These are phyloP conservation scores for Pterocarpus santalinus DNA, from an alignment of 306 rosid genomes.

Conservation along the genomic window DNA sequence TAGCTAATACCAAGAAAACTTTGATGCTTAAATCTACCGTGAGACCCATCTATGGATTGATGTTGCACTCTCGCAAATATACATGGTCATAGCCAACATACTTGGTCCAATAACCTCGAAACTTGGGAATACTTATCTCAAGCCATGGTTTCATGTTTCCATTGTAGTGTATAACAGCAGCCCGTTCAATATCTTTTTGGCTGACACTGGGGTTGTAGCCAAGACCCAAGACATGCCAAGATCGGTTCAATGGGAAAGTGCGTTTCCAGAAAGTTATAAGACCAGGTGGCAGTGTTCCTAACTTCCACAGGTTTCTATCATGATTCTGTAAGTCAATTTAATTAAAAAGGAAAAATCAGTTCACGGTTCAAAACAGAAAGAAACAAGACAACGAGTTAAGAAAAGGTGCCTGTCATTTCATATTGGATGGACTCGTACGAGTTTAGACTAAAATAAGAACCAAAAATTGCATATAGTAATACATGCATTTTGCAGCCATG, in stretches of 20 bases:
- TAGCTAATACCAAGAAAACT: slow-evolving; percentile 41
- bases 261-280: slow-evolving; percentile 93
- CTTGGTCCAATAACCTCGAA: slow-evolving; percentile 77
- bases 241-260: slow-evolving; percentile 69
- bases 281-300: slow-evolving; percentile 97
- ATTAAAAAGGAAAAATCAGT: slow-evolving; percentile 33
- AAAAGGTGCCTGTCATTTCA: slow-evolving; percentile 2
- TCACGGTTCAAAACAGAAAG: slow-evolving; percentile 19
- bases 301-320: slow-evolving; percentile 93
- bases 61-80: slow-evolving; percentile 89
- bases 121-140: slow-evolving; percentile 89
- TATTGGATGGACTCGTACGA: not conserved
- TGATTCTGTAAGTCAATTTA: slow-evolving; percentile 66
- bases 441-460: slow-evolving; percentile 5
- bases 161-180: slow-evolving; percentile 88
- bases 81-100: slow-evolving; percentile 65
- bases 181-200: slow-evolving; percentile 73
- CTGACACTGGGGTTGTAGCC: slow-evolving; percentile 78
- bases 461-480: not conserved
- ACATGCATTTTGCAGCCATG: not conserved
- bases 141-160: slow-evolving; percentile 99
- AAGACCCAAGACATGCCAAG: slow-evolving; percentile 91
- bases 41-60: slow-evolving; percentile 68
- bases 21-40: slow-evolving; percentile 40
- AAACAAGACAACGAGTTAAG: slow-evolving; percentile 17